phyloP scores from a whole-genome alignment of 164 flowering plant genomes.

The Berberis thunbergii region DNA sequence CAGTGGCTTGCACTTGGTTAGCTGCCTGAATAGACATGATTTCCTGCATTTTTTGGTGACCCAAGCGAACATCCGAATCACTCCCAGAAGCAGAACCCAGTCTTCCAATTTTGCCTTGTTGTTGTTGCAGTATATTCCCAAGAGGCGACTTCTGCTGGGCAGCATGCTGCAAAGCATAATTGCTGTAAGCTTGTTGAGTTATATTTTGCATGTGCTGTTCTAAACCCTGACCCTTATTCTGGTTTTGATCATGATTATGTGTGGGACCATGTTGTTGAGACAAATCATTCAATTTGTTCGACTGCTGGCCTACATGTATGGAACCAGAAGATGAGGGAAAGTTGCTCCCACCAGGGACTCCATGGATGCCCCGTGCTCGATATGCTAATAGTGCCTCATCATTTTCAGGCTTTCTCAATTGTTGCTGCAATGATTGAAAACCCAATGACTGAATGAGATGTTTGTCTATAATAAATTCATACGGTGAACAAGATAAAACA shows the following conservation, averaged over 20 bases:
- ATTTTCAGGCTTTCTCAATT: constrained; percentile 66
- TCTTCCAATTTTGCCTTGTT: constrained; percentile 58
- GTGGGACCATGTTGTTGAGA: constrained; percentile 57
- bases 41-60: constrained; percentile 68
- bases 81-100: constrained; percentile 43
- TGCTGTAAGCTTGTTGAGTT: constrained; percentile 65
- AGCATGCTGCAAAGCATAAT: constrained; percentile 64
- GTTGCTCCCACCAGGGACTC: constrained; percentile 47
- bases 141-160: constrained; percentile 61
- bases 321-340: constrained; percentile 51
- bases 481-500: too few species aligned
- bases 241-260: constrained; percentile 47
- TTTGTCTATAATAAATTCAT: too few species aligned
- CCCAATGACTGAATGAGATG: constrained; percentile 4
- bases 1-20: constrained; percentile 58
- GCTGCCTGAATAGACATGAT: constrained; percentile 53
- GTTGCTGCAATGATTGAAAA: constrained; percentile 55
- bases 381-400: constrained; percentile 66
- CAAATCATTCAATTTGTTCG: constrained; percentile 43
- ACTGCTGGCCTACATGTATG: constrained; percentile 50
- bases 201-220: constrained; percentile 61
- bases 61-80: constrained; percentile 60
- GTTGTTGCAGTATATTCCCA: constrained; percentile 41
- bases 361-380: constrained; percentile 60
- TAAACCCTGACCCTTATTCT: constrained; percentile 48